Evolutionary conservation across 306 rosid genomes (phyloP).

Genomic region (Trichosanthes truncata): DNA sequence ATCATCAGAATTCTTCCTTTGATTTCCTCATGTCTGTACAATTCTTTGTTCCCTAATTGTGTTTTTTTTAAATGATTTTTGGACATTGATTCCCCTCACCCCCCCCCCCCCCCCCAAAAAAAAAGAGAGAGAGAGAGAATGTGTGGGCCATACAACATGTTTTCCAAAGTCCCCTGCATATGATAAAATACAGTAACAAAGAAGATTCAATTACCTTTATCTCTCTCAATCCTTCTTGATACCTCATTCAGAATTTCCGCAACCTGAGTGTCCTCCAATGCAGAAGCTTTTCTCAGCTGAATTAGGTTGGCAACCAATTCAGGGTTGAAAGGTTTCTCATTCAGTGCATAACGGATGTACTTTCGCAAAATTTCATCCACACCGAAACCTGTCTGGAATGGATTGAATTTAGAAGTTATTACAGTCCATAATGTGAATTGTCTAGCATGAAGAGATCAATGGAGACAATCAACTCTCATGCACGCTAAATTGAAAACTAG

Average conservation of each 20-base stretch:
- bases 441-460: neutral
- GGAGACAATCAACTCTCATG: neutral
- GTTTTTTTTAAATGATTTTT: neutral
- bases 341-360: constrained; percentile 76
- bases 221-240: constrained; percentile 76
- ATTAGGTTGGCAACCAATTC: constrained; percentile 64
- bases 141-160: neutral
- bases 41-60: neutral
- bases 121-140: neutral
- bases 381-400: constrained; percentile 70
- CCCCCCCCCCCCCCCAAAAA: neutral
- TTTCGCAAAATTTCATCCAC: constrained; percentile 71
- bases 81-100: neutral
- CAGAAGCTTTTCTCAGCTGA: constrained; percentile 63
- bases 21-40: neutral
- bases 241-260: constrained; percentile 71
- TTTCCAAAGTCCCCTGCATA: neutral
- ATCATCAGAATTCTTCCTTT: neutral
- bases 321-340: constrained; percentile 87
- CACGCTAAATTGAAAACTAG: neutral
- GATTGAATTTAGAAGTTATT: constrained; percentile 19
- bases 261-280: constrained; percentile 49
- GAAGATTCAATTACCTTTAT: constrained; percentile 45
- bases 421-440: constrained; percentile 4
- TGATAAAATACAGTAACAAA: neutral